Evolutionary conservation across 805 yeast species (phyloP).

Genomic region (Yamadazyma takamatsuzukensis): DNA sequence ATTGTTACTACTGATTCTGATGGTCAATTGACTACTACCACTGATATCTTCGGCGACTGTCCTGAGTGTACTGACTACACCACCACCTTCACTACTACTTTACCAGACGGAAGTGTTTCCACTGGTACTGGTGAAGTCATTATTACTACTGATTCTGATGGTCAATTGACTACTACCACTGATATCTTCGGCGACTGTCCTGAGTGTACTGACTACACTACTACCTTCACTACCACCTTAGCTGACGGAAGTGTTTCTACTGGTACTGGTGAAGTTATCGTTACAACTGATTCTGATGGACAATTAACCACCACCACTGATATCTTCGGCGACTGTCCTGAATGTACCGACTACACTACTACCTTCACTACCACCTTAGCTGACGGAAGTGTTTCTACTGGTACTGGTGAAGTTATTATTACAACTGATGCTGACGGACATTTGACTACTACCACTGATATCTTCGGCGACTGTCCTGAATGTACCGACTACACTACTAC

Average conservation of each 20-base stretch:
- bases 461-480: conserved; percentile 5
- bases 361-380: conserved; percentile 4
- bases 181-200: conserved; percentile 6
- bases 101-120: conserved; percentile 6
- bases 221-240: conserved; percentile 11
- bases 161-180: conserved; percentile 12
- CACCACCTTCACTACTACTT: conserved; percentile 11
- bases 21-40: conserved; percentile 10
- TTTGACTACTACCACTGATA: conserved; percentile 5
- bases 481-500: conserved; percentile 7
- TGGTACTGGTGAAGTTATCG: conserved; percentile 10
- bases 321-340: conserved; percentile 3
- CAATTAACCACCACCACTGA: conserved; percentile 11
- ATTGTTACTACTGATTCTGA: conserved; percentile 14
- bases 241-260: conserved; percentile 7
- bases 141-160: conserved; percentile 13
- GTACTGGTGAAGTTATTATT: conserved; percentile 10
- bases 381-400: conserved; percentile 7
- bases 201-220: conserved; percentile 11
- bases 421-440: conserved; percentile 12
- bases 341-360: conserved; percentile 8
- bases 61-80: conserved; percentile 10
- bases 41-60: conserved; percentile 6
- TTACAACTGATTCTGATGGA: conserved; percentile 10
- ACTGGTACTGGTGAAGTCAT: conserved; percentile 13